These are phyloP conservation scores for Sinapis alba DNA, from an alignment of 441 rosid genomes.

Conservation along the genomic window DNA sequence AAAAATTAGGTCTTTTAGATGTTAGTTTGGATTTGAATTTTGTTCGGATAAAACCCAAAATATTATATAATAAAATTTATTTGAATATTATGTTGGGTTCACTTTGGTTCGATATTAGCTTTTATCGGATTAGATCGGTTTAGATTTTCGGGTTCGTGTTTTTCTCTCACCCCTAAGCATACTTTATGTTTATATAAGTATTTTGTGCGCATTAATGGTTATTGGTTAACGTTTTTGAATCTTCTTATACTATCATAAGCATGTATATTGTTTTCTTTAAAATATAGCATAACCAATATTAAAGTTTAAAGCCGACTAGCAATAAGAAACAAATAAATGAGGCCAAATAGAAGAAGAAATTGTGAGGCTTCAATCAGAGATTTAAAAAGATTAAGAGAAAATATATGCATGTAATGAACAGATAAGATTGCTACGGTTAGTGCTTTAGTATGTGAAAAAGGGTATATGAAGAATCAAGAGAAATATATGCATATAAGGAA, in stretches of 20 bases:
- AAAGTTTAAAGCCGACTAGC: background rate
- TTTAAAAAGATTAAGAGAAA: background rate
- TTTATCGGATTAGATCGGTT: too few relatives aligned
- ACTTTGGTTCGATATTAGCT: too few relatives aligned
- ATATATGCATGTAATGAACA: background rate
- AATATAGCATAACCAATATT: background rate
- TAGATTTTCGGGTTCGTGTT: too few relatives aligned
- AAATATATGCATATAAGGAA: background rate
- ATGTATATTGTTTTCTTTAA: background rate
- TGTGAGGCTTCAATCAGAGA: background rate
- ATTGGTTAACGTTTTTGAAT: background rate
- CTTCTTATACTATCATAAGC: background rate
- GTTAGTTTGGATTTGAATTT: too few relatives aligned
- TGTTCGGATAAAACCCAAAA: too few relatives aligned
- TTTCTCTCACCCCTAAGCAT: background rate
- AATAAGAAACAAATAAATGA: slow-evolving; percentile 19
- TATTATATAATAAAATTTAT: too few relatives aligned
- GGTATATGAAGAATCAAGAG: background rate
- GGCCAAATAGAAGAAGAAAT: background rate
- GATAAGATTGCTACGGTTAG: background rate
- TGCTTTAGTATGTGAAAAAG: slow-evolving; percentile 20
- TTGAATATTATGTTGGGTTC: too few relatives aligned
- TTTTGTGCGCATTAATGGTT: background rate
- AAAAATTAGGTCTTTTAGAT: too few relatives aligned
- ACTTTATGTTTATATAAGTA: background rate